phyloP scores from a whole-genome alignment of 2,329 filamentous ascomycete genomes.

The Stylonectria norvegica region DNA sequence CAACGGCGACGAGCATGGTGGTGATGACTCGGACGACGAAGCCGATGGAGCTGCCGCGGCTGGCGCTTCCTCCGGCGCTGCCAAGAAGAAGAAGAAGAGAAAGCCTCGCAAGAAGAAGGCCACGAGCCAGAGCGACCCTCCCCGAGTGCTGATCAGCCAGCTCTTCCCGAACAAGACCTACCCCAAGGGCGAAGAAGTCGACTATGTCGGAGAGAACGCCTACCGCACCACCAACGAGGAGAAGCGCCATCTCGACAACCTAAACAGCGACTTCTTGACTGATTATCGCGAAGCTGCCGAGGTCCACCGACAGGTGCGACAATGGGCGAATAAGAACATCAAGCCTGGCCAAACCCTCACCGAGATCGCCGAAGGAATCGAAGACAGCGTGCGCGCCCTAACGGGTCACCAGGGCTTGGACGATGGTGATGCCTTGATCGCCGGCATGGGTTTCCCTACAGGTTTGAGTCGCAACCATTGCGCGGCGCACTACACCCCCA shows the following conservation, averaged over 20 bases:
- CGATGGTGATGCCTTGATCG: constrained; percentile 73
- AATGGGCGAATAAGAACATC: constrained; percentile 77
- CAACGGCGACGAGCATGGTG: constrained; percentile 42
- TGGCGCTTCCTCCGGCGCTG: constrained; percentile 37
- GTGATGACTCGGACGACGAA: constrained; percentile 53
- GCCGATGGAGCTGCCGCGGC: constrained; percentile 39
- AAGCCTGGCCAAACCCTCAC: constrained; percentile 77
- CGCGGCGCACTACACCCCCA: constrained; percentile 83
- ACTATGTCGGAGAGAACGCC: constrained; percentile 72
- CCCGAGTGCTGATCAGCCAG: constrained; percentile 66
- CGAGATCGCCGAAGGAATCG: constrained; percentile 83
- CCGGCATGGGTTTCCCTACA: constrained; percentile 83
- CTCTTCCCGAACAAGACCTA: constrained; percentile 71
- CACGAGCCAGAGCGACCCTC: constrained; percentile 70
- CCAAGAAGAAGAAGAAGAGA: constrained; percentile 74
- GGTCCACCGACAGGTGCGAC: constrained; percentile 81
- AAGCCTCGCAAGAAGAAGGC: constrained; percentile 77
- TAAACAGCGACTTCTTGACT: constrained; percentile 74
- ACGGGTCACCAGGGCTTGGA: constrained; percentile 73
- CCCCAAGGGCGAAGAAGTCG: constrained; percentile 72
- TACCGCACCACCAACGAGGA: constrained; percentile 79
- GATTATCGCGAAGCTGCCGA: constrained; percentile 86
- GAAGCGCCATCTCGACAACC: constrained; percentile 76
- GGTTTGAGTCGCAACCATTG: constrained; percentile 82
- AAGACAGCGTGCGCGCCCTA: constrained; percentile 73